phyloP scores from a whole-genome alignment of 371 early-diverging fungal species.

The Actinomucor elegans region DNA sequence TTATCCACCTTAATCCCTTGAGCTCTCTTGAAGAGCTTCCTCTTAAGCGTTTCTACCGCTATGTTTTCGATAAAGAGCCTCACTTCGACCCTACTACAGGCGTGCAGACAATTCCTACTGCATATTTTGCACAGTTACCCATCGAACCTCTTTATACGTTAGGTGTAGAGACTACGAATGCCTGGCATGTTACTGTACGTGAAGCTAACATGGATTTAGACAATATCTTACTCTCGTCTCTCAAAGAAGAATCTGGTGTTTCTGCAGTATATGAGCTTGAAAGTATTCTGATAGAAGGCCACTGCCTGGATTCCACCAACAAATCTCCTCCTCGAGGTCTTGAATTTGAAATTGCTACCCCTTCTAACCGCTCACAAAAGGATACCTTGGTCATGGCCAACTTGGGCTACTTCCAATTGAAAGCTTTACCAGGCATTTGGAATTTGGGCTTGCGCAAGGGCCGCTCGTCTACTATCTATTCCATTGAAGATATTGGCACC shows the following conservation, averaged over 20 bases:
- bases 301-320: constrained; percentile 68
- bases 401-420: constrained; percentile 92
- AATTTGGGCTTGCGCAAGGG: constrained; percentile 77
- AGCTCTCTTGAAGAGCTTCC: constrained; percentile 59
- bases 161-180: constrained; percentile 78
- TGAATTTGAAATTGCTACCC: constrained; percentile 71
- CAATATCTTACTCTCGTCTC: constrained; percentile 72
- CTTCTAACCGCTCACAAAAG: constrained; percentile 49
- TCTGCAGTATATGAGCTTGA: constrained; percentile 80
- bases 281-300: constrained; percentile 87
- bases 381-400: constrained; percentile 98
- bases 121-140: constrained; percentile 77
- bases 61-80: constrained; percentile 66
- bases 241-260: constrained; percentile 51
- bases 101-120: constrained; percentile 44
- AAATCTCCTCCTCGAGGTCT: constrained; percentile 83
- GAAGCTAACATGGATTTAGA: constrained; percentile 88
- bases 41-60: constrained; percentile 86
- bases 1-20: constrained; percentile 63
- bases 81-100: constrained; percentile 58
- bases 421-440: constrained; percentile 91
- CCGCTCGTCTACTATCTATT: constrained; percentile 75
- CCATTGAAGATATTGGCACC: constrained; percentile 65
- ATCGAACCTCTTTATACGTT: constrained; percentile 78
- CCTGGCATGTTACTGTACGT: constrained; percentile 88